Evolutionary conservation across 441 rosid species (phyloP), one percentile per base, ranked within the genome.

Genomic region (Arabidopsis lyrata): DNA sequence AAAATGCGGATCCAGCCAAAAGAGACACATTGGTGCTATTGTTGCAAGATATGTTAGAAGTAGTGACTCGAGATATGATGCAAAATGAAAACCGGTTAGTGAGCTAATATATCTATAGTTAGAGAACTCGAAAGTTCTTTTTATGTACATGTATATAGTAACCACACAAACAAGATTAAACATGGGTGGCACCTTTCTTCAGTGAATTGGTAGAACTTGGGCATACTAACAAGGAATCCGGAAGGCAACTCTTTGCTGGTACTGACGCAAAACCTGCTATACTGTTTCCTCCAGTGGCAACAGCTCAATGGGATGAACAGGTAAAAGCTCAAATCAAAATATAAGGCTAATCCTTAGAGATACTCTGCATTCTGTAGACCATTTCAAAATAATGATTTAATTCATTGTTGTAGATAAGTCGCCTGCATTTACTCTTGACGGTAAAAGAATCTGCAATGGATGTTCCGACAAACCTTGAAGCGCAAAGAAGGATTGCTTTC

Each of bases 241-340:
- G 96, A 80, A 83, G 90, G 82, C 96, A 93, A 82, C 89, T 93
- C 47, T 96, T 96, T 84, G 91, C 93, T 77, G 99, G 96, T 70
- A 88, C 94, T 52, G 97, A 85, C 70, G 81, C 88, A 53, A 90
- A 82, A 78, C 94, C 99, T 57, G 98, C 97, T 62, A 88, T 91
- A 73, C 35, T 82, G 66, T 93, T 87, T 85, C 99, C 99, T 75
- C 98, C 98, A 45, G 82, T 48, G 39, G 80, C 74, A 66, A 88
- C 97, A 52, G 83, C 97, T 74, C 96, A 88, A 50, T 96, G 98
- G 99, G 97, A 88, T 78, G 99, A 96, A 76, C 97, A 93, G 93
- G 99, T 93, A 78, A 29, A 38, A 67, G 2, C 58, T 55, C 34
- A 60, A 31, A 55, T 18, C 20, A 20, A 32, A 60, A 18, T 49